Base-by-base conservation (phyloP, 176 grass and related monocot species). In the Phoenix dactylifera region DNA sequence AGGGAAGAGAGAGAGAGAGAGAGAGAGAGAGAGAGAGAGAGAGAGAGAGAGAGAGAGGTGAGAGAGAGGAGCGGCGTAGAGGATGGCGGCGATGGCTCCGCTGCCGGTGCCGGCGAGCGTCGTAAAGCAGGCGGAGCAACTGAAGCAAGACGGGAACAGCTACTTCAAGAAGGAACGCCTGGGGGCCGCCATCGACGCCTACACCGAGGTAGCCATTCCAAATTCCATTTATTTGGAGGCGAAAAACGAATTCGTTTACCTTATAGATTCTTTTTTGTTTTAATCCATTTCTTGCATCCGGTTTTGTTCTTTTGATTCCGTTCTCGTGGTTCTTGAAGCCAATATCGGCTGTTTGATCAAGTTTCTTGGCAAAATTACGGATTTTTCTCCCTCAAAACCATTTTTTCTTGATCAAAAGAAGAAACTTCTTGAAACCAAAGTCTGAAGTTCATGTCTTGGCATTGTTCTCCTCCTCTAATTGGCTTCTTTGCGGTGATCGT, bases 111-210 rank as follows among this genome's bases (percentile, higher is more conserved):
- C 57, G 32, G 35, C 68, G 29, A 67, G 63, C 66, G 82, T 81
- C 49, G 70, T 60, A 78, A 72, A 63, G 68, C 86, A 88, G 72
- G 86, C 92, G 65, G 86, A 88, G 69, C 62, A 75, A 25, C 80
- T 87, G 26, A 90, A 87, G 80, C 83, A 84, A 70, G 69, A 90
- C 50, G 92, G 83, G 18, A 96, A 87, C 80, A 24, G 26, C 15
- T 96, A 68, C 65, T 87, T 90, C 67, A 87, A 81, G 80, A 96
- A 87, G 75, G 84, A 82, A 7, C 86, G 91, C 15, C 69, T 96
- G 65, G 72, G 83, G 60, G 91, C 86, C 58, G 86, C 91, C 86
- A 90, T 96, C 73, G 91, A 90, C 66, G 83, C 86, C 17, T 90
- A 96, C 77, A 90, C 91, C 16, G 91, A 80, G 86, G 86, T 83